Percentiles rank a stretch among this genome's conserved stretches.
These are phyloP conservation scores for Penicillium sp. DNA, from an alignment of 2,329 filamentous ascomycete species.

Conservation along the genomic window DNA sequence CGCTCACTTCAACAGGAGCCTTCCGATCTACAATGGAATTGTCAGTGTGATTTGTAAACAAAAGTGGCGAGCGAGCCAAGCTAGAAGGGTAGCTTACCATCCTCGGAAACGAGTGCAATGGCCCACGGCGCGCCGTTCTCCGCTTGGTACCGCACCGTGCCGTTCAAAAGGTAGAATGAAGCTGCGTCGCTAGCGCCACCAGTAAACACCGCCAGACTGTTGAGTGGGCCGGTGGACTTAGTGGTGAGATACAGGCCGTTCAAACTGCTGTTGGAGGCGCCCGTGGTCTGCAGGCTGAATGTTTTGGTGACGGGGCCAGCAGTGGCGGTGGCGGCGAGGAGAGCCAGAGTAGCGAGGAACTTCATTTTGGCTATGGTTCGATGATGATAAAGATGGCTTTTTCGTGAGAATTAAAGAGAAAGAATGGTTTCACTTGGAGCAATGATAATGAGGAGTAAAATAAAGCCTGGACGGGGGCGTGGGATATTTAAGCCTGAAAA, in stretches of 20 bases:
- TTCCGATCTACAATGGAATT: constrained; percentile 3
- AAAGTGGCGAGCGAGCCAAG: not conserved
- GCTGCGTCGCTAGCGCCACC: constrained; percentile 6
- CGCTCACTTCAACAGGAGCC: constrained; percentile 16
- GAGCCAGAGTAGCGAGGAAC: constrained; percentile 26
- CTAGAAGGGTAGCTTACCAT: not conserved
- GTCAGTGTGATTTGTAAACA: not conserved
- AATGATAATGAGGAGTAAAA: not conserved
- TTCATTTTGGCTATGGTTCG: constrained; percentile 25
- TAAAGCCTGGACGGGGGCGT: not conserved
- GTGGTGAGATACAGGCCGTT: constrained; percentile 15
- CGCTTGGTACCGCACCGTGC: constrained; percentile 12
- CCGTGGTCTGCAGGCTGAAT: constrained; percentile 19
- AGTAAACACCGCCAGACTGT: constrained; percentile 16
- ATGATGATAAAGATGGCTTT: not conserved
- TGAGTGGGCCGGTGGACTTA: constrained; percentile 12
- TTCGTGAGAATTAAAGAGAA: not conserved
- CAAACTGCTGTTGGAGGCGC: constrained; percentile 16
- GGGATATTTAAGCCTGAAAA: not conserved
- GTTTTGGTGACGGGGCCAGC: constrained; percentile 23
- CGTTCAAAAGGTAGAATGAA: constrained; percentile 13
- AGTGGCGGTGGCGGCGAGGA: constrained; percentile 27
- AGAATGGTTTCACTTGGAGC: not conserved
- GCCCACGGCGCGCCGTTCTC: constrained; percentile 9
- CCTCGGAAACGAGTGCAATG: constrained; percentile 12